Percentiles rank a stretch among this genome's conserved stretches.
Conservation (phyloP, 1,284 basidiomycete genomes). For the Kwoniella shivajii region DNA sequence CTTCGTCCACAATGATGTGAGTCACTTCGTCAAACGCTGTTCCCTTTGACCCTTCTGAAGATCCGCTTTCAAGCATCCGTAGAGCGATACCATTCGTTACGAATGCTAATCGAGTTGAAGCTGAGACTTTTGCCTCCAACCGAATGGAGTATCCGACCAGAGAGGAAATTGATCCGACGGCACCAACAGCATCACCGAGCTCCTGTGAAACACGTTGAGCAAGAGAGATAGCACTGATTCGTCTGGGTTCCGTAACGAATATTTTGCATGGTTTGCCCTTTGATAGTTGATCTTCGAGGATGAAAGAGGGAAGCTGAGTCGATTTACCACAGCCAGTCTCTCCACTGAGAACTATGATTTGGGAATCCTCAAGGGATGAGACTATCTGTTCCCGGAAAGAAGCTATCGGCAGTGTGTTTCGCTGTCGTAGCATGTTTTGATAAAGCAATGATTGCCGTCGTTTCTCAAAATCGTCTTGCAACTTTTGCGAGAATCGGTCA, state of each 20-base stretch:
- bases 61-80: slow-evolving; percentile 80
- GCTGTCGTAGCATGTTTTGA: slow-evolving; percentile 68
- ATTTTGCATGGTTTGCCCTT: slow-evolving; percentile 86
- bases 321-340: slow-evolving; percentile 99
- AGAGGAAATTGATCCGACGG: slow-evolving; percentile 77
- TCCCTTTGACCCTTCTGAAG: slow-evolving; percentile 65
- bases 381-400: slow-evolving; percentile 77
- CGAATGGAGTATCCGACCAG: slow-evolving; percentile 95
- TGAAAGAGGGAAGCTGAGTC: slow-evolving; percentile 93
- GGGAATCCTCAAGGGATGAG: slow-evolving; percentile 70
- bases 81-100: slow-evolving; percentile 96
- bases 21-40: slow-evolving; percentile 93
- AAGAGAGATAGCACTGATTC: slow-evolving; percentile 96
- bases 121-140: slow-evolving; percentile 82
- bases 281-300: slow-evolving; percentile 86
- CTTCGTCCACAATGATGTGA: slow-evolving; percentile 46
- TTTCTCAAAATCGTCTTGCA: slow-evolving; percentile 64
- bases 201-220: slow-evolving; percentile 94
- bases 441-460: slow-evolving; percentile 69
- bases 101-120: slow-evolving; percentile 77
- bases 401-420: slow-evolving; percentile 84
- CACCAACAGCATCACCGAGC: slow-evolving; percentile 79
- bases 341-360: slow-evolving; percentile 90
- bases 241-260: slow-evolving; percentile 92
- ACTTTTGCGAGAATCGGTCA: slow-evolving; percentile 34